These are phyloP conservation scores for Anaeramoeba flamelloides DNA, from an alignment of 78 protist species.

Conservation along the genomic window DNA sequence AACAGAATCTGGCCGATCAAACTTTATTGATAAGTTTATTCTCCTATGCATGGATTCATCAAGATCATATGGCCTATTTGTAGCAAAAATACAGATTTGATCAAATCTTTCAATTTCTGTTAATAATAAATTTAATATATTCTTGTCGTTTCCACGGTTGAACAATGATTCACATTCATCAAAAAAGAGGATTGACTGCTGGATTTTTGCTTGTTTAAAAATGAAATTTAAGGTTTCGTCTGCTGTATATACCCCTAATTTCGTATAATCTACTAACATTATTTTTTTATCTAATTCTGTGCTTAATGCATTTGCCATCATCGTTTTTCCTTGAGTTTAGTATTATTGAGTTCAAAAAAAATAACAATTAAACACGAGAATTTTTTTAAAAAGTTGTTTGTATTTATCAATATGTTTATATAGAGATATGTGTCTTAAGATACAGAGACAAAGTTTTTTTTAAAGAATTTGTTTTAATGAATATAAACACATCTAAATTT, in stretches of 20 bases:
- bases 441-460: no score
- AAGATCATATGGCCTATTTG: conserved; percentile 40
- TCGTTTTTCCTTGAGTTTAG: no score
- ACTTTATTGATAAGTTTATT: conserved; percentile 40
- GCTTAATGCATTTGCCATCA: conserved; percentile 47
- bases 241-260: conserved; percentile 5
- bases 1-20: conserved; percentile 27
- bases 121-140: conserved; percentile 23
- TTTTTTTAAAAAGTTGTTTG: no score
- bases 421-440: no score
- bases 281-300: conserved; percentile 32
- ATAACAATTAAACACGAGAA: no score
- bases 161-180: conserved; percentile 50
- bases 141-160: conserved; percentile 15
- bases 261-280: conserved; percentile 24
- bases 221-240: conserved; percentile 19
- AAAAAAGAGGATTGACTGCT: conserved; percentile 44
- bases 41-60: conserved; percentile 57
- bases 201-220: conserved; percentile 46
- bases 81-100: conserved; percentile 44
- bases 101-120: conserved; percentile 32
- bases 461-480: no score
- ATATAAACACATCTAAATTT: no score
- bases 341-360: no score
- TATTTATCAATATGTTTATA: no score